phyloP scores from a whole-genome alignment of 2,329 filamentous ascomycete genomes.

The Fusarium sp. region DNA sequence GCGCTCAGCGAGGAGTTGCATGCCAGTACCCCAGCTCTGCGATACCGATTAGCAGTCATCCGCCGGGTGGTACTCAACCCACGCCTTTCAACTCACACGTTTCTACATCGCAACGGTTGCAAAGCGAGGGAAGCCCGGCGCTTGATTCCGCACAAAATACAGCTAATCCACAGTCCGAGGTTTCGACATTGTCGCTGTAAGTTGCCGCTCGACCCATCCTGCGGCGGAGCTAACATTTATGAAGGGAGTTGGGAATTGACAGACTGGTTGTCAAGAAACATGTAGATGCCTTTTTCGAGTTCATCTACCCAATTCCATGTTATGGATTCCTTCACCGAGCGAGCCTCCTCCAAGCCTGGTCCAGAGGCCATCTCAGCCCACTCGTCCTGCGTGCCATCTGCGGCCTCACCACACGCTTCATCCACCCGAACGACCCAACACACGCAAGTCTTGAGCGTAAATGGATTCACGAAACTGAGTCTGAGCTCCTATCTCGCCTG shows the following conservation, averaged over 20 bases:
- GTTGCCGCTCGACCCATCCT: rapidly evolving
- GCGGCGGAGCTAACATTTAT: rapidly evolving
- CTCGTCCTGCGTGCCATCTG: conserved; percentile 13
- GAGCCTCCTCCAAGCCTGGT: conserved; percentile 22
- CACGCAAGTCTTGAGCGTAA: not conserved
- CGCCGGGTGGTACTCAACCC: not conserved
- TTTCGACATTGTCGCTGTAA: not conserved
- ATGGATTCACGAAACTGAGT: conserved; percentile 35
- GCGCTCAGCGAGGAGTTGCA: not conserved
- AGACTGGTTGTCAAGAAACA: conserved; percentile 17
- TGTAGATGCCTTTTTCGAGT: conserved; percentile 25
- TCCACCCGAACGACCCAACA: not conserved
- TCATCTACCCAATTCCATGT: conserved; percentile 25
- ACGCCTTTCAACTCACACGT: not conserved
- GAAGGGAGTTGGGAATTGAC: conserved; percentile 12
- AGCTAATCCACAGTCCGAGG: not conserved
- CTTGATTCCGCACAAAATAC: too few relatives aligned
- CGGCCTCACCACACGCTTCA: conserved; percentile 11
- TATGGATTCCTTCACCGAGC: conserved; percentile 25
- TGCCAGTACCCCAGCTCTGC: conserved; percentile 16
- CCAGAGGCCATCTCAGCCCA: conserved; percentile 14
- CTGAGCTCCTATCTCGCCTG: conserved; percentile 20
- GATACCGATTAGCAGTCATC: not conserved
- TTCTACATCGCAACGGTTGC: not conserved
- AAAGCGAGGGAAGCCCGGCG: not conserved